Evolutionary conservation across 768 basidiomycete genomes (phyloP).

Genomic region (Rhodotorula taiwanensis): DNA sequence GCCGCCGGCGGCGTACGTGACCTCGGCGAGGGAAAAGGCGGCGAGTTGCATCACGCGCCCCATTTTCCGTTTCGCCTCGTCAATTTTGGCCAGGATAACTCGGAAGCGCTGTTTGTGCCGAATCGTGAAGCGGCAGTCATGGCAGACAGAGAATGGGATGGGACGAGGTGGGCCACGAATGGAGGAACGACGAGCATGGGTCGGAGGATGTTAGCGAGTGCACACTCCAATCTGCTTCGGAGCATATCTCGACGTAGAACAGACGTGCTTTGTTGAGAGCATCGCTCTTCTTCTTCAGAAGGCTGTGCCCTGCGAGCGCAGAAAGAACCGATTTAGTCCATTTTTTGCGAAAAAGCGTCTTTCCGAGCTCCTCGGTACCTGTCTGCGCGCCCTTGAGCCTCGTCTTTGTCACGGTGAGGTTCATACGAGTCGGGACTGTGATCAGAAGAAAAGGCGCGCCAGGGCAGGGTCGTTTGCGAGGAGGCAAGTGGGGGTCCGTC

Average conservation of each 20-base stretch:
- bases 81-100: conserved; percentile 90
- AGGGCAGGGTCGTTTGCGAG: not conserved
- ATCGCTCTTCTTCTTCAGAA: conserved; percentile 96
- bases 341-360: too few species aligned
- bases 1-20: conserved; percentile 77
- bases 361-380: too few species aligned
- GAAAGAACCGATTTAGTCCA: too few species aligned
- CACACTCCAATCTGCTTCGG: too few species aligned
- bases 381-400: conserved; percentile 40
- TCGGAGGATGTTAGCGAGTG: too few species aligned
- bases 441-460: too few species aligned
- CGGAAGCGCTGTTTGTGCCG: conserved; percentile 66
- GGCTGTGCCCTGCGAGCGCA: too few species aligned
- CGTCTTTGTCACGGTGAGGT: conserved; percentile 73
- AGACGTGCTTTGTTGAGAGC: conserved; percentile 55
- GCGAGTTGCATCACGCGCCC: conserved; percentile 97
- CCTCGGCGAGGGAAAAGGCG: conserved; percentile 97
- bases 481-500: not conserved
- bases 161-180: not conserved
- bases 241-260: too few species aligned
- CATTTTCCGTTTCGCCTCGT: conserved; percentile 99
- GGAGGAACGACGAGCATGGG: not conserved
- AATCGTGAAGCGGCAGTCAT: not conserved
- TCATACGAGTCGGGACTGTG: conserved; percentile 84
- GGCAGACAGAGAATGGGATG: not conserved